Evolutionary conservation across 768 basidiomycete genomes (phyloP).

Genomic region (Agaricus subrufescens): DNA sequence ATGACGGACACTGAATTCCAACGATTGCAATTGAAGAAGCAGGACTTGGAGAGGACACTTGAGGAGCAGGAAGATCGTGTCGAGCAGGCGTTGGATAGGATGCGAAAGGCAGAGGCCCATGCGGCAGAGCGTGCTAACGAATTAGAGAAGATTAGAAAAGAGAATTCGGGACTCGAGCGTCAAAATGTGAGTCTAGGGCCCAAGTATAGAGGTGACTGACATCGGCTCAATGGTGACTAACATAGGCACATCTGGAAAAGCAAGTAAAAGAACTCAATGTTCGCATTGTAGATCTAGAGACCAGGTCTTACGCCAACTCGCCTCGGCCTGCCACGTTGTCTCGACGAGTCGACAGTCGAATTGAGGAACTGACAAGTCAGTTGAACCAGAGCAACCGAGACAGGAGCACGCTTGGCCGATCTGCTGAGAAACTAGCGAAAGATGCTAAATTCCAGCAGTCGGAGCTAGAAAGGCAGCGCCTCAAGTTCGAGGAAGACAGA

Average conservation of each 20-base stretch:
- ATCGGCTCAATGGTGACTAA: background rate
- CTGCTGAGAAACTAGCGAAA: conserved; percentile 31
- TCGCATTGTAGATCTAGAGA: conserved; percentile 79
- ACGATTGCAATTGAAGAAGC: conserved; percentile 71
- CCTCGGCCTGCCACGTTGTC: conserved; percentile 52
- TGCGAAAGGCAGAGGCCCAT: conserved; percentile 77
- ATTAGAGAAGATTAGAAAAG: conserved; percentile 69
- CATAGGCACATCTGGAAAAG: conserved; percentile 77
- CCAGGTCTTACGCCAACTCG: conserved; percentile 65
- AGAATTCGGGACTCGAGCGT: conserved; percentile 78
- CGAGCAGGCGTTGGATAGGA: conserved; percentile 63
- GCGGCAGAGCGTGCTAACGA: conserved; percentile 75
- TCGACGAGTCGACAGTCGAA: conserved; percentile 60
- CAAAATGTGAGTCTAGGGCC: conserved; percentile 49
- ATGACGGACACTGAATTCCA: conserved; percentile 73
- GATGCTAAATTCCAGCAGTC: conserved; percentile 51
- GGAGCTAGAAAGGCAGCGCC: conserved; percentile 59
- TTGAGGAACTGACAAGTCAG: conserved; percentile 68
- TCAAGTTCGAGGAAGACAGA: conserved; percentile 63
- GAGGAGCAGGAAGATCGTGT: conserved; percentile 79
- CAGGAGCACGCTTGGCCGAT: conserved; percentile 41
- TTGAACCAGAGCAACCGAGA: conserved; percentile 49
- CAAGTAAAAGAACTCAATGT: conserved; percentile 82
- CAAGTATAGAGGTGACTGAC: background rate
- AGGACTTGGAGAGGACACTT: conserved; percentile 72